Base-by-base conservation (phyloP, 495 filamentous ascomycete species). In the Podospora didyma region DNA sequence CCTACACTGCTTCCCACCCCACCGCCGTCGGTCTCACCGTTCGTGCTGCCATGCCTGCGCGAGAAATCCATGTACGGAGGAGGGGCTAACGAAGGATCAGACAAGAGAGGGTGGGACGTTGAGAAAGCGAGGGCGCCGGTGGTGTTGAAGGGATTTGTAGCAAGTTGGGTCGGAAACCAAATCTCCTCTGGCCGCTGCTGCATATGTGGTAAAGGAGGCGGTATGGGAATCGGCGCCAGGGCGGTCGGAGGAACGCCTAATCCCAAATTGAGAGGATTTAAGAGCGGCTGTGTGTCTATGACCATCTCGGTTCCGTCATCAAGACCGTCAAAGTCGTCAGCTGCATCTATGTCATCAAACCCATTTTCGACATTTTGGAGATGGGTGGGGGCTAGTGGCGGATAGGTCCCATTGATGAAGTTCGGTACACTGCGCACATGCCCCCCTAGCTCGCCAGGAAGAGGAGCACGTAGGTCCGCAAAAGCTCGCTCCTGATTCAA, bases 401-500 rank as follows among this genome's bases (percentile, higher is more conserved):
- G 35, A 23, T 56, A 39, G n/a, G 5, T 41, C n/a, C 22, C 51
- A 19, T 7, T 16, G 16, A 12, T 23, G 20, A 21, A 31, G 28
- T 46, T 23, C 10, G 17, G 26, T 16, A 5, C 14, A 14, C 4
- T 42, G 12, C 39, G 39, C 5, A 17, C 14, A 48, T 48, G 46
- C 5, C 46, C 21, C 6, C 1, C 46, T 21, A 31, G 39, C n/a
- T 49, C 50, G 9, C 52, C 47, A 20, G 53, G 16, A 31, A 20
- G 12, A 2, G 51, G 5, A 16, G 57, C 59, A 9, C 51, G 58
- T 19, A 61, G 14, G 19, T 61, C 62, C 22, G 64, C 66, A 56
- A 74, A 70, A 31, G 62, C 60, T 0, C 65, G 61, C 31, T 75
- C 65, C 16, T 63, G 49, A 60, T 95, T 96, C 31, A 98, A 77